Evolutionary conservation across 2,329 filamentous ascomycete genomes (phyloP).

Genomic region (Microdochium trichocladiopsis): DNA sequence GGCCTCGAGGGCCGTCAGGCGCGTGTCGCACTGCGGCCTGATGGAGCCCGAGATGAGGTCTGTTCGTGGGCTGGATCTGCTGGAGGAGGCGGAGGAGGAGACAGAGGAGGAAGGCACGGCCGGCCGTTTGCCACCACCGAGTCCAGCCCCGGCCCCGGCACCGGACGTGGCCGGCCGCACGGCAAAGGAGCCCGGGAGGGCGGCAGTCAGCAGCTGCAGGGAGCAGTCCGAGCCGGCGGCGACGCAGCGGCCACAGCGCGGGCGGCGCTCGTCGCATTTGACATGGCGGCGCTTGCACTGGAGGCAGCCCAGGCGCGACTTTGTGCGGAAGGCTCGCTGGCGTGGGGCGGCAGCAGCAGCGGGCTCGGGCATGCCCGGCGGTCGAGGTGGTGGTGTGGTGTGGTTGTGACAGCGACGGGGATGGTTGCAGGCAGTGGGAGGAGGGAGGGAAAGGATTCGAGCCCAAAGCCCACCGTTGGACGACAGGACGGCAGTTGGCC

Average conservation of each 20-base stretch:
- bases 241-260: neutral
- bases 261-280: neutral
- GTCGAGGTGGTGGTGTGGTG: too few species aligned
- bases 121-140: too few species aligned
- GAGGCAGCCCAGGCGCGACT: neutral
- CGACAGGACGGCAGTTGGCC: too few species aligned
- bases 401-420: too few species aligned
- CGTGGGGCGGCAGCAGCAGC: too few species aligned
- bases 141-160: neutral
- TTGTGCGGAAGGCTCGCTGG: neutral
- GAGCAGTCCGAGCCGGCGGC: neutral
- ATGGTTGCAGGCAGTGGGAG: too few species aligned
- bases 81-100: too few species aligned
- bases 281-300: neutral
- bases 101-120: too few species aligned
- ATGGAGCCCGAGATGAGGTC: neutral
- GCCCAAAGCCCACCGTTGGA: too few species aligned
- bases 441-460: too few species aligned
- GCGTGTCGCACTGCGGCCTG: neutral
- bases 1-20: neutral
- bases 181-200: neutral
- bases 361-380: neutral
- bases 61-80: too few species aligned
- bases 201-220: neutral
- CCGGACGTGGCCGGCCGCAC: neutral